These are phyloP conservation scores for Fusarium nodosum DNA, from an alignment of 2,329 filamentous ascomycete genomes.

Conservation along the genomic window DNA sequence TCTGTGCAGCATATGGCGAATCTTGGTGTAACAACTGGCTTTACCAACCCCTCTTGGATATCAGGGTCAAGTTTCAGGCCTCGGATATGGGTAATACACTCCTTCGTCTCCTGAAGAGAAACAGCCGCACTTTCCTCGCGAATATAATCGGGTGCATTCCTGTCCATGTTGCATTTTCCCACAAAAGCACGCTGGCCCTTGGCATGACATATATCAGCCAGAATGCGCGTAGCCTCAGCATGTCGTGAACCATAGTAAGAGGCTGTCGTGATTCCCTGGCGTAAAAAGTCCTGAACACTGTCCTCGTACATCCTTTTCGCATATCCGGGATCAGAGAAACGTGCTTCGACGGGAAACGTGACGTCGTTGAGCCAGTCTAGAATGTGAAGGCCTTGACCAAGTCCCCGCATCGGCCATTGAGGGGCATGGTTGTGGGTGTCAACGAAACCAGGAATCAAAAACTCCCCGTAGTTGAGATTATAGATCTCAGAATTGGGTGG, in stretches of 20 bases:
- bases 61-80: not conserved
- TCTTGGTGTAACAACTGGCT: conserved; percentile 20
- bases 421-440: conserved; percentile 79
- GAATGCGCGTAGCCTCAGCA: conserved; percentile 20
- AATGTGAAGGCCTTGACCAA: conserved; percentile 66
- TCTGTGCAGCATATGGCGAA: conserved; percentile 30
- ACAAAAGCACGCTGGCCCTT: conserved; percentile 26
- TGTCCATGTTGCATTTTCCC: conserved; percentile 29
- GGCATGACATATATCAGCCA: conserved; percentile 14
- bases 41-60: not conserved
- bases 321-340: conserved; percentile 16
- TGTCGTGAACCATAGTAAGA: conserved; percentile 28
- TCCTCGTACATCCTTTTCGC: conserved; percentile 17
- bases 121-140: conserved; percentile 2
- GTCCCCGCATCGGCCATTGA: conserved; percentile 64
- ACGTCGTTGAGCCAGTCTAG: conserved; percentile 74
- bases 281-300: conserved; percentile 17
- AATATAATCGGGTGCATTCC: conserved; percentile 23
- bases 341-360: conserved; percentile 63
- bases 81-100: conserved; percentile 18
- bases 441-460: conserved; percentile 67
- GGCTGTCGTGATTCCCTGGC: conserved; percentile 26
- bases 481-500: not conserved
- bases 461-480: not conserved
- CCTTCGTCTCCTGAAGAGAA: conserved; percentile 17